Base-by-base conservation (phyloP, 768 basidiomycete genomes). In the Crucibulum laeve region DNA sequence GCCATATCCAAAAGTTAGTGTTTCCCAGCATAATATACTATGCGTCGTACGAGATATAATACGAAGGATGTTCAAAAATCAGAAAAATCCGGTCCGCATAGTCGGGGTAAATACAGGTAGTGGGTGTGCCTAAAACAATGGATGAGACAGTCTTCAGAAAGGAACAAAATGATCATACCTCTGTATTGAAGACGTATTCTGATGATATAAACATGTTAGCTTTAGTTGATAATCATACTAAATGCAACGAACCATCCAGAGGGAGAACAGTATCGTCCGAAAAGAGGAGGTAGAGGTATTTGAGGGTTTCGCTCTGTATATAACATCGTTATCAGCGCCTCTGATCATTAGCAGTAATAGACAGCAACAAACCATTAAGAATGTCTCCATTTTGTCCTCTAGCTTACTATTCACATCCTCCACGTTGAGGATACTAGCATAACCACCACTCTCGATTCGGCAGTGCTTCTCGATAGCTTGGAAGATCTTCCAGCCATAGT, bases 331-430 rank as follows among this genome's bases (percentile, higher is more conserved):
- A 38, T 45, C 30, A 45, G 40, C 28, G 15, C 17, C 23, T 15
- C 19, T 19, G n/a, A 44, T 7, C n/a, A 24, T 13, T 21, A 35
- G 18, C n/a, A n/a, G n/a, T n/a, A n/a, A n/a, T n/a, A 6, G 7
- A 17, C 18, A 19, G 17, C 10, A 50, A 25, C 80, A 23, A 48
- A 91, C 91, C 71, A 97, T 69, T 67, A 94, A 79, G 68, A 96
- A 97, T 5, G 94, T 93, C 65, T 96, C 94, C 94, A 98, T 97
- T 59, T 86, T 87, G 59, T 97, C 91, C 45, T 91, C 82, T 42
- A 76, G 68, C 52, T 68, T 67, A 4, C 71, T 80, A 0, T 82
- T 79, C 11, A 83, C 68, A 48, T 79, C 73, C 56, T 96, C 90
- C 6, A 98, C 94, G 57, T 97, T 91, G 45, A 84, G 60, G 38